phyloP scores from a whole-genome alignment of 1,284 basidiomycete species.

The Pholiota adiposa region DNA sequence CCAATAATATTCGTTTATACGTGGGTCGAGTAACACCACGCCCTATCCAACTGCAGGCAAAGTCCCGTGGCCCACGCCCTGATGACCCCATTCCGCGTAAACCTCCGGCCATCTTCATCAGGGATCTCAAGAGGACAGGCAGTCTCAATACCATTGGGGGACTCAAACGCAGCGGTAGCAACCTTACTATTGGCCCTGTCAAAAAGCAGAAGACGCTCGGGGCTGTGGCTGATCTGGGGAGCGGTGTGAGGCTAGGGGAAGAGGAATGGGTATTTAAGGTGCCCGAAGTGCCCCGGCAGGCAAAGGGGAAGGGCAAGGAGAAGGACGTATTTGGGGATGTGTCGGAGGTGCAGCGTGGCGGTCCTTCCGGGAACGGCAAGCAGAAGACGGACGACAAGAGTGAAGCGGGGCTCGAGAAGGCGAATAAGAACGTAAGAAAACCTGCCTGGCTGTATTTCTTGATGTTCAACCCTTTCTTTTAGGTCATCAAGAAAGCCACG shows the following conservation, averaged over 20 bases:
- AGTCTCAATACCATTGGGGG: constrained; percentile 25
- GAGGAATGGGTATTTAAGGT: constrained; percentile 48
- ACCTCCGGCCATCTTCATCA: constrained; percentile 49
- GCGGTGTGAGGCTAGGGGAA: constrained; percentile 36
- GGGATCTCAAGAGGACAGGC: constrained; percentile 34
- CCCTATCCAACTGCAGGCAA: constrained; percentile 39
- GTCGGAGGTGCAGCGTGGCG: constrained; percentile 18
- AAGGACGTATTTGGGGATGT: constrained; percentile 54
- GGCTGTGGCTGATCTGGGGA: constrained; percentile 37
- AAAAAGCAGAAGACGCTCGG: constrained; percentile 35
- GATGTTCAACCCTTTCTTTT: constrained; percentile 3
- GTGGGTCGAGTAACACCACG: constrained; percentile 62
- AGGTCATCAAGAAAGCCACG: constrained; percentile 38
- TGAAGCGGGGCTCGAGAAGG: constrained; percentile 39
- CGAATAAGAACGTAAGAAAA: constrained; percentile 47
- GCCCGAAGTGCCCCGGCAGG: constrained; percentile 42
- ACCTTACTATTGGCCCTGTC: constrained; percentile 20
- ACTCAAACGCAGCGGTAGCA: constrained; percentile 38
- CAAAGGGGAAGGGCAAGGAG: constrained; percentile 37
- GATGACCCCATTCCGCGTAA: constrained; percentile 78
- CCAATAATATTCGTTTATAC: constrained; percentile 46
- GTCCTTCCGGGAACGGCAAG: constrained; percentile 29
- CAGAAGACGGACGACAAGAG: constrained; percentile 30
- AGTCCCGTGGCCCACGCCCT: constrained; percentile 60
- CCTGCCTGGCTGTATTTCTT: constrained; percentile 2